A percentile compares a stretch with the other conserved stretches of the same genome.
Conservation (phyloP, 78 protist species). For the Cavenderia fasciculata region DNA sequence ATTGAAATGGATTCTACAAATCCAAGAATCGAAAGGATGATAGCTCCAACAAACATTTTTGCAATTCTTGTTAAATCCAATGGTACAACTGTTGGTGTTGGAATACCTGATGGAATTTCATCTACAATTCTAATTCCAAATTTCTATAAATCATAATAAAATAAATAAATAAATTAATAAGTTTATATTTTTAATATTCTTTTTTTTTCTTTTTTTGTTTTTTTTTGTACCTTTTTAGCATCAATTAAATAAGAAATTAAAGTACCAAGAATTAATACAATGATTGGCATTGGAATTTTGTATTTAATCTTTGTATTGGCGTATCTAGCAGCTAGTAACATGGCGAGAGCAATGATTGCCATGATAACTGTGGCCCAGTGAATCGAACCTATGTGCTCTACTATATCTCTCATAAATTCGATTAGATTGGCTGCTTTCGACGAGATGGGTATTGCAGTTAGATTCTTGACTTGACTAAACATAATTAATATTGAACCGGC, state of each 20-base stretch:
- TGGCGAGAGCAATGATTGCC: slow-evolving; percentile 10
- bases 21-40: slow-evolving; percentile 61
- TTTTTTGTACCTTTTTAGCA: not conserved
- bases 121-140: slow-evolving; percentile 65
- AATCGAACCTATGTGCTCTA: not conserved
- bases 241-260: slow-evolving; percentile 10
- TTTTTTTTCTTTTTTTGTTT: not conserved
- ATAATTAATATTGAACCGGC: slow-evolving; percentile 63
- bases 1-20: slow-evolving; percentile 73
- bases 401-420: not conserved
- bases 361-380: slow-evolving; percentile 51
- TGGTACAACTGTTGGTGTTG: slow-evolving; percentile 7
- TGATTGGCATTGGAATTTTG: slow-evolving; percentile 60
- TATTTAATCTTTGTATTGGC: slow-evolving; percentile 43
- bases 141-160: not conserved
- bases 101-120: slow-evolving; percentile 64
- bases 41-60: slow-evolving; percentile 49
- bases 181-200: not conserved
- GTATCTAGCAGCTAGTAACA: slow-evolving; percentile 1
- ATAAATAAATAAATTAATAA: not conserved
- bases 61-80: not conserved
- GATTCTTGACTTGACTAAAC: slow-evolving; percentile 39
- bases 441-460: slow-evolving; percentile 42
- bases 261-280: slow-evolving; percentile 6
- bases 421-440: slow-evolving; percentile 7